These are phyloP conservation scores for Backusella macrospora DNA, from an alignment of 192 early-diverging fungal species.

Conservation along the genomic window DNA sequence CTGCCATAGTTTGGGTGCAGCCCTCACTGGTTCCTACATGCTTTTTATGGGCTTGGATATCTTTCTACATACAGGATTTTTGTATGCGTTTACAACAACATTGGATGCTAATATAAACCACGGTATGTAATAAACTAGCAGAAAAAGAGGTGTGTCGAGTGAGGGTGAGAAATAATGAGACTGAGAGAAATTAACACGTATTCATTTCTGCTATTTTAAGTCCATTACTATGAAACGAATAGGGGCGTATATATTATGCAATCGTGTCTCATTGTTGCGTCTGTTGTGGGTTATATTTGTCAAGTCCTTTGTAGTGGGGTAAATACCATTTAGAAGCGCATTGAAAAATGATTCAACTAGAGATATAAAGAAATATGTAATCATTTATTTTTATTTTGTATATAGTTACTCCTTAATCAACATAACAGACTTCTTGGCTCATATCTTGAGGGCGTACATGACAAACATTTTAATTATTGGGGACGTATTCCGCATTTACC, in stretches of 20 bases:
- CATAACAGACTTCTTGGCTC: too few relatives aligned
- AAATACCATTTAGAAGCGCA: too few relatives aligned
- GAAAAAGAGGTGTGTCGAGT: neutral
- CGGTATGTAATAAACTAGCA: neutral
- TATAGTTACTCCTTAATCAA: too few relatives aligned
- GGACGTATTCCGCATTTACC: too few relatives aligned
- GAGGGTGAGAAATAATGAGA: too few relatives aligned
- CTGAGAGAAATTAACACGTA: neutral
- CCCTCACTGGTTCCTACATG: conserved; percentile 44
- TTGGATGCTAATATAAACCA: conserved; percentile 29
- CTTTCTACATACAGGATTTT: conserved; percentile 47
- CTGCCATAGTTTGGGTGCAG: conserved; percentile 33
- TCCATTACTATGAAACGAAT: neutral
- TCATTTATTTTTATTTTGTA: too few relatives aligned
- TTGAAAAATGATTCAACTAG: too few relatives aligned
- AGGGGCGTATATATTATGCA: conserved; percentile 15
- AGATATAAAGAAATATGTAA: too few relatives aligned
- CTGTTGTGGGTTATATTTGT: neutral
- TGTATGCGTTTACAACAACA: conserved; percentile 21
- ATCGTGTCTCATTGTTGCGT: conserved; percentile 7
- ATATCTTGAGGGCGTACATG: too few relatives aligned
- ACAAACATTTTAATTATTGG: too few relatives aligned
- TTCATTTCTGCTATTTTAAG: neutral
- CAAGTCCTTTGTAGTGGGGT: neutral
- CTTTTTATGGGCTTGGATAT: conserved; percentile 45